Conservation (phyloP, 768 basidiomycete genomes). For the Boletus rex-veris region DNA sequence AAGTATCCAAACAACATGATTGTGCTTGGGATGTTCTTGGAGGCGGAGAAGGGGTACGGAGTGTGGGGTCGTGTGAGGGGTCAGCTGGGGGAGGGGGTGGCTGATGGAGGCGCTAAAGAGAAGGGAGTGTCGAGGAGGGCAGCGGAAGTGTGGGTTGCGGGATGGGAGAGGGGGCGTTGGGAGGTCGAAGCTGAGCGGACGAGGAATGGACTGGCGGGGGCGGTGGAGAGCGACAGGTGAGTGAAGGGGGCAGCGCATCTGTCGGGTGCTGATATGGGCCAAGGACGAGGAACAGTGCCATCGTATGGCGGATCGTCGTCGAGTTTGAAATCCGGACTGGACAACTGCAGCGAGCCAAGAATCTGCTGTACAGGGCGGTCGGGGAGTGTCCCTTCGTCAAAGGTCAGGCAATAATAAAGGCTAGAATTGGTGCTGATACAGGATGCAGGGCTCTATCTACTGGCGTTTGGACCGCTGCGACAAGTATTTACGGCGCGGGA, state of each 20-base stretch:
- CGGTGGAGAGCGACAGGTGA: conserved; percentile 67
- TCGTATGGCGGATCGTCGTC: conserved; percentile 70
- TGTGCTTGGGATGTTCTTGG: conserved; percentile 69
- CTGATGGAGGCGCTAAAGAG: conserved; percentile 29
- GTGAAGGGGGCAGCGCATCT: conserved; percentile 9
- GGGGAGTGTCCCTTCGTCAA: conserved; percentile 73
- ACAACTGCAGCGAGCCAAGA: conserved; percentile 61
- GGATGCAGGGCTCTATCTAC: conserved; percentile 62
- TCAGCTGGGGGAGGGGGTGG: conserved; percentile 46
- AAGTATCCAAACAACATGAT: conserved; percentile 68
- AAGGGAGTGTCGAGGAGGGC: conserved; percentile 59
- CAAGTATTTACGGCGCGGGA: conserved; percentile 57
- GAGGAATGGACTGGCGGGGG: conserved; percentile 56
- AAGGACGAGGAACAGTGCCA: conserved; percentile 64
- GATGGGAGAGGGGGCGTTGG: conserved; percentile 79
- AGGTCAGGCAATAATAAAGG: conserved; percentile 38
- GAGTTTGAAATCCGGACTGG: conserved; percentile 72
- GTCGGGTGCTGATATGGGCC: conserved; percentile 5
- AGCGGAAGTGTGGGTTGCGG: conserved; percentile 72
- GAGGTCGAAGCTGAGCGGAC: conserved; percentile 66
- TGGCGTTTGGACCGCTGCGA: conserved; percentile 73
- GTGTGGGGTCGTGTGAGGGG: conserved; percentile 71
- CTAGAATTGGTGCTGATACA: conserved; percentile 12
- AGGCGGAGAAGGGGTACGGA: conserved; percentile 72
- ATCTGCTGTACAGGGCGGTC: conserved; percentile 68